These are phyloP conservation scores for Clathrospora elynae DNA, from an alignment of 2,329 filamentous ascomycete genomes.

Conservation along the genomic window DNA sequence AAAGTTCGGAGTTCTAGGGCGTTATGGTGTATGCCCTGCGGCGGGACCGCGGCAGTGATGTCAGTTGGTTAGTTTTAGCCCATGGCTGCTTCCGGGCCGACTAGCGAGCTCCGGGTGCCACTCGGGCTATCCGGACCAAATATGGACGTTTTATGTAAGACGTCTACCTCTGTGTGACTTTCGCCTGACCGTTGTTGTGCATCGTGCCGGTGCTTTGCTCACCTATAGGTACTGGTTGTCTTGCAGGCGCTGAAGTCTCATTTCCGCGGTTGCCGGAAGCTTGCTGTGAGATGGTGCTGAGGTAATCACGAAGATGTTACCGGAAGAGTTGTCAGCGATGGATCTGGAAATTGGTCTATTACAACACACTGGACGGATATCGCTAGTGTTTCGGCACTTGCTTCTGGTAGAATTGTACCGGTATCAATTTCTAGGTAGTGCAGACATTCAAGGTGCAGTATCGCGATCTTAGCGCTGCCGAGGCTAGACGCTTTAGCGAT, in stretches of 20 bases:
- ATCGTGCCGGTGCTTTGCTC: conserved; percentile 13
- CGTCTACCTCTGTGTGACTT: conserved; percentile 3
- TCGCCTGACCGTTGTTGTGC: conserved; percentile 6
- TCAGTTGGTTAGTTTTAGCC: conserved; percentile 19
- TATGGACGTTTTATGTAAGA: conserved; percentile 11
- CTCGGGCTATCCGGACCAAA: conserved; percentile 25
- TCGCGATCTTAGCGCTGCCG: conserved; percentile 16
- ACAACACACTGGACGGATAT: no score
- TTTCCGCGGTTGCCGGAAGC: conserved; percentile 27
- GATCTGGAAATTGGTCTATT: no score
- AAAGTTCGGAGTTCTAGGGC: conserved; percentile 24
- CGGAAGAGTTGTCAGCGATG: no score
- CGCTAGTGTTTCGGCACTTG: no score
- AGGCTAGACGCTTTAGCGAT: conserved; percentile 21
- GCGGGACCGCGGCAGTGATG: conserved; percentile 36
- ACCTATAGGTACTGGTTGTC: conserved; percentile 12
- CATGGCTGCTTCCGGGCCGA: conserved; percentile 21
- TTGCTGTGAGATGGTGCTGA: conserved; percentile 13
- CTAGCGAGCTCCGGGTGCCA: conserved; percentile 18
- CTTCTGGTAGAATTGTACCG: neutral
- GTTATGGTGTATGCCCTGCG: conserved; percentile 31
- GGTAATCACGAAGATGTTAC: neutral
- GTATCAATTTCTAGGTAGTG: no score
- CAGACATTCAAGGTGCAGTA: conserved; percentile 19
- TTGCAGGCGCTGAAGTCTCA: conserved; percentile 2